Conservation (phyloP, 208 protist genomes). For the Perkinsela sp. region DNA sequence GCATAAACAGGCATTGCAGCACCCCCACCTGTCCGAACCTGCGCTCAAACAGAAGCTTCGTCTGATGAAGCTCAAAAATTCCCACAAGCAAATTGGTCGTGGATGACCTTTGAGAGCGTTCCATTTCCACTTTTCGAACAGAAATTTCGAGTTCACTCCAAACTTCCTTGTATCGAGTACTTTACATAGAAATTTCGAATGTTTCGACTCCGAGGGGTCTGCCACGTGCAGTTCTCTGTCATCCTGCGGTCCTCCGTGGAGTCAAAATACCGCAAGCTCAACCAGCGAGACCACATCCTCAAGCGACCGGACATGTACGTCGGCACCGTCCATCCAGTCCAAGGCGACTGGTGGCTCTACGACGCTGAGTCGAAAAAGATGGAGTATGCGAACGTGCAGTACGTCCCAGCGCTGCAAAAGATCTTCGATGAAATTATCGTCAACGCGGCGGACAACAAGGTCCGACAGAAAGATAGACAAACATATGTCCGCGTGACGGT, state of each 20-base stretch:
- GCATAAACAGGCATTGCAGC: too few species aligned
- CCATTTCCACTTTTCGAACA: too few species aligned
- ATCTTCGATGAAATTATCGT: slow-evolving; percentile 95
- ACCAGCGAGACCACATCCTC: slow-evolving; percentile 81
- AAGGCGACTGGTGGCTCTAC: slow-evolving; percentile 53
- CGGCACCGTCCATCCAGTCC: slow-evolving; percentile 61
- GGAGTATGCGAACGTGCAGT: slow-evolving; percentile 54
- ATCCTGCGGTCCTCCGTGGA: slow-evolving; percentile 10
- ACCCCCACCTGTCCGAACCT: too few species aligned
- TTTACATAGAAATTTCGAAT: not conserved
- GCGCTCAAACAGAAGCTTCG: too few species aligned
- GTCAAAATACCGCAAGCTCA: slow-evolving; percentile 65
- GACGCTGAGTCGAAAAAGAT: slow-evolving; percentile 43
- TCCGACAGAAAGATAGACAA: slow-evolving; percentile 16
- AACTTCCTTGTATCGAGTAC: too few species aligned
- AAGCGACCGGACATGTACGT: slow-evolving; percentile 89
- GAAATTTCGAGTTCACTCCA: too few species aligned
- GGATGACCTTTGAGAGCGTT: too few species aligned
- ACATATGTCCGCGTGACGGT: slow-evolving; percentile 69
- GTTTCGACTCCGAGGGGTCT: not conserved
- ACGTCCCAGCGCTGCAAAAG: slow-evolving; percentile 81
- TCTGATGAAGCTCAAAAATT: too few species aligned
- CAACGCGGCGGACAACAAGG: slow-evolving; percentile 87
- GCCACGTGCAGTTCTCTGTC: not conserved
- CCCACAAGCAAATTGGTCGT: too few species aligned